These are phyloP conservation scores for Rutstroemia sp. DNA, from an alignment of 2,329 filamentous ascomycete genomes.

Conservation along the genomic window DNA sequence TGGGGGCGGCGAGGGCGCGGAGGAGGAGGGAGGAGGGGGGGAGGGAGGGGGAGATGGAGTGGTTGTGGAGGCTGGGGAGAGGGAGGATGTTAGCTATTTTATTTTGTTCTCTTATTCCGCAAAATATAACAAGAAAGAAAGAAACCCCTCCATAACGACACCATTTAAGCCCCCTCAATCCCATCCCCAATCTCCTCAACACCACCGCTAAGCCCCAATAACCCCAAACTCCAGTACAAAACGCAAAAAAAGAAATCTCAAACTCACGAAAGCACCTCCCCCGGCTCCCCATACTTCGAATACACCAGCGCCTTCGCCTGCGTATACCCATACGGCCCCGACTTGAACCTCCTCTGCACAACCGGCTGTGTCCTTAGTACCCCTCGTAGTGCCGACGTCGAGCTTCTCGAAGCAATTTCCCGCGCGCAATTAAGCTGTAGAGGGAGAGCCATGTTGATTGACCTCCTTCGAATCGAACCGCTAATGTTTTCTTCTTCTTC, in stretches of 20 bases:
- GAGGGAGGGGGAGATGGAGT: slow-evolving; percentile 70
- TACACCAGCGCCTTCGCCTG: slow-evolving; percentile 79
- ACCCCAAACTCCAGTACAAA: not conserved
- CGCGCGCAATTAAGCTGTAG: no score
- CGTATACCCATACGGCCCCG: slow-evolving; percentile 67
- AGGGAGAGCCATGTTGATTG: no score
- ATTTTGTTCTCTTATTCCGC: not conserved
- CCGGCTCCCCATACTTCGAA: slow-evolving; percentile 66
- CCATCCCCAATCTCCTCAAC: no score
- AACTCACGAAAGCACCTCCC: slow-evolving; percentile 55
- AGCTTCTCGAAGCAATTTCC: no score
- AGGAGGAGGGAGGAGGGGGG: slow-evolving; percentile 64
- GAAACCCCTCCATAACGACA: not conserved
- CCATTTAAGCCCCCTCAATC: no score
- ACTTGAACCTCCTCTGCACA: slow-evolving; percentile 36
- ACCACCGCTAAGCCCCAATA: no score
- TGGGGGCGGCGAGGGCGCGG: slow-evolving; percentile 80
- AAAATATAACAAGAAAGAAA: no score
- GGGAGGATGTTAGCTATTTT: slow-evolving; percentile 7
- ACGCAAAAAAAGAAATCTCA: not conserved
- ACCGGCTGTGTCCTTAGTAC: not conserved
- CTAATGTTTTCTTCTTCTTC: no score
- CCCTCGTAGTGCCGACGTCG: no score
- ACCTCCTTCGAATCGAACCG: no score
- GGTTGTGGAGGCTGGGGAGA: slow-evolving; percentile 54